Evolutionary conservation across 495 filamentous ascomycete species (phyloP).

Genomic region (Aspergillus cristatus): DNA sequence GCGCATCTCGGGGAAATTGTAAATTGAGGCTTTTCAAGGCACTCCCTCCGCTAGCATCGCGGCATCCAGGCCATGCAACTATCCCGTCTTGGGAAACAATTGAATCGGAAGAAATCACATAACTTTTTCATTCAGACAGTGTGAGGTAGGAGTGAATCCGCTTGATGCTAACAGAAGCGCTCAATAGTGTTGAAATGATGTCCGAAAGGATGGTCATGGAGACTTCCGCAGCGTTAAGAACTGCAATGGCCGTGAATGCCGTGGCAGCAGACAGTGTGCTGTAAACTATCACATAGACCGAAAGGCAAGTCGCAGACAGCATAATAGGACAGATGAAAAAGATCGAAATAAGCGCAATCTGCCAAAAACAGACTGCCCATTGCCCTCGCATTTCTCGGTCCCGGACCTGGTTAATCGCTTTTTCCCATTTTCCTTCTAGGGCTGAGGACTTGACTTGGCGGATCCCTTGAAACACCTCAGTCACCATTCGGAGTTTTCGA

Average conservation of each 20-base stretch:
- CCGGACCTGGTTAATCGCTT: constrained; percentile 50
- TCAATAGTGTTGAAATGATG: too few species aligned
- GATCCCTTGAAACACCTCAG: constrained; percentile 63
- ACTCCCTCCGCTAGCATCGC: constrained; percentile 36
- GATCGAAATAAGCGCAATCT: constrained; percentile 30
- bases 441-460: constrained; percentile 73
- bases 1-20: constrained; percentile 50
- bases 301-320: constrained; percentile 55
- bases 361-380: constrained; percentile 34
- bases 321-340: too few species aligned
- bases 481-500: too few species aligned
- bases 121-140: too few species aligned
- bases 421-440: constrained; percentile 60
- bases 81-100: constrained; percentile 51
- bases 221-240: constrained; percentile 55
- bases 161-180: too few species aligned
- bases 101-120: too few species aligned
- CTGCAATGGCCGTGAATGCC: constrained; percentile 60
- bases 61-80: constrained; percentile 51
- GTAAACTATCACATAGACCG: constrained; percentile 47
- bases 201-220: constrained; percentile 54
- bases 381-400: constrained; percentile 52
- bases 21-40: constrained; percentile 49
- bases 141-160: too few species aligned
- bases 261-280: constrained; percentile 51